These are phyloP conservation scores for Blumeria hordei DNA, from an alignment of 2,329 filamentous ascomycete genomes.

Conservation along the genomic window DNA sequence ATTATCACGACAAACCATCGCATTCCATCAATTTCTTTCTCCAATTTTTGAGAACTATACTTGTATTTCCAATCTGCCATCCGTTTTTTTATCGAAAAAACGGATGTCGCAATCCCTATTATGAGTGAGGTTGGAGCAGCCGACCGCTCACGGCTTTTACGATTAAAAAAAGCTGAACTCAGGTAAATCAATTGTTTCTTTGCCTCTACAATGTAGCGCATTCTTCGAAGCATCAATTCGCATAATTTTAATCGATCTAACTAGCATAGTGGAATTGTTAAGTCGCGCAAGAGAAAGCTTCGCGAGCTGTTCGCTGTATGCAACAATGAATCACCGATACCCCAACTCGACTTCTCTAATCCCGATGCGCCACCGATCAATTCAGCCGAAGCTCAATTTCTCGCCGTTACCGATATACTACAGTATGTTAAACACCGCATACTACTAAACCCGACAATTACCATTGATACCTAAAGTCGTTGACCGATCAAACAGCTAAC, in stretches of 20 bases:
- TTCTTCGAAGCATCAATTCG: slow-evolving; percentile 7
- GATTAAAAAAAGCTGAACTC: slow-evolving; percentile 36
- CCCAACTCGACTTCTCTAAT: slow-evolving; percentile 31
- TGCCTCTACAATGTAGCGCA: slow-evolving; percentile 8
- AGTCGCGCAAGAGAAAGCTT: slow-evolving; percentile 75
- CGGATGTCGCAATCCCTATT: slow-evolving; percentile 46
- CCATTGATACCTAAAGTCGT: too few species aligned
- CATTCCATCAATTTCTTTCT: background rate
- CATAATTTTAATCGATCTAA: slow-evolving; percentile 12
- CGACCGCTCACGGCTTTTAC: slow-evolving; percentile 41
- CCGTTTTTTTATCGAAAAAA: slow-evolving; percentile 29
- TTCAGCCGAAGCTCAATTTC: slow-evolving; percentile 28
- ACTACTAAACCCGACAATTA: too few species aligned
- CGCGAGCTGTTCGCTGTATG: slow-evolving; percentile 70
- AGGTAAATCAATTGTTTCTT: slow-evolving; percentile 22
- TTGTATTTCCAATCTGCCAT: background rate
- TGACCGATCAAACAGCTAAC: background rate
- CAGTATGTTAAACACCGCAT: slow-evolving; percentile 24
- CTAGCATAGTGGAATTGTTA: slow-evolving; percentile 39
- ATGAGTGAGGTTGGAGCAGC: slow-evolving; percentile 46
- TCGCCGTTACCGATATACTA: slow-evolving; percentile 31
- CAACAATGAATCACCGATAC: slow-evolving; percentile 33
- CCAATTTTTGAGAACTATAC: background rate
- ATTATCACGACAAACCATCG: background rate
- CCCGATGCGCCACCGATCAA: slow-evolving; percentile 29